phyloP scores from a whole-genome alignment of 1,284 basidiomycete genomes.

The Trichosporon sp. region DNA sequence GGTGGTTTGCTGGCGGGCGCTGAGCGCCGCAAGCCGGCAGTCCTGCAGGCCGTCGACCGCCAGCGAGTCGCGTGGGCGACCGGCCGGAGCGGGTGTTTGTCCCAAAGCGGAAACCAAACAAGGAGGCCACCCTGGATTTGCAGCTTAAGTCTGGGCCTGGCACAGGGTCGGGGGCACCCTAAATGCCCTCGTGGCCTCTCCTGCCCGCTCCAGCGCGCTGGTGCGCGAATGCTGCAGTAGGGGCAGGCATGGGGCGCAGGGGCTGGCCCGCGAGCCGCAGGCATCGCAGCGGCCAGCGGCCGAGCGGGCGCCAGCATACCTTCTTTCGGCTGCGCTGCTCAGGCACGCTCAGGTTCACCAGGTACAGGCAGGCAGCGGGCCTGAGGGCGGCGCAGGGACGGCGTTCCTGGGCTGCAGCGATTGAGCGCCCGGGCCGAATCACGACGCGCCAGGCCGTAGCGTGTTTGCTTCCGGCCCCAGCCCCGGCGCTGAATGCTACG shows the following conservation, averaged over 20 bases:
- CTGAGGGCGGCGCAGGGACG: neutral
- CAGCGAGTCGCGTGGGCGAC: no score
- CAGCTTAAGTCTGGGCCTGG: neutral
- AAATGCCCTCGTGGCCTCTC: neutral
- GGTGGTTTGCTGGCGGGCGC: neutral
- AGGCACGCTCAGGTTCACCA: neutral
- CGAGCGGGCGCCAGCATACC: no score
- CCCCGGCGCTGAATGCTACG: no score
- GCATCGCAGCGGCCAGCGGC: no score
- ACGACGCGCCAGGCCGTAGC: neutral
- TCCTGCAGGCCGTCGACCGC: no score
- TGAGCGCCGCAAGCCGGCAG: neutral
- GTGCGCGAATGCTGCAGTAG: no score
- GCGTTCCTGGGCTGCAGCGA: neutral
- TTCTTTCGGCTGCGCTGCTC: neutral
- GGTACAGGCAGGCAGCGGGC: neutral
- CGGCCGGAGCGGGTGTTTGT: neutral
- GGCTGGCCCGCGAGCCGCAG: no score
- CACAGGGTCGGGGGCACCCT: neutral
- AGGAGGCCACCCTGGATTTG: neutral
- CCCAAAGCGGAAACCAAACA: neutral
- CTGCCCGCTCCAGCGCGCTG: neutral
- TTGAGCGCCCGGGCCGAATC: neutral
- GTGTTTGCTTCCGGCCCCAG: neutral
- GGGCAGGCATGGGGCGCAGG: no score